These are phyloP conservation scores for Typha latifolia DNA, from an alignment of 176 grass and related monocot species.

Conservation along the genomic window DNA sequence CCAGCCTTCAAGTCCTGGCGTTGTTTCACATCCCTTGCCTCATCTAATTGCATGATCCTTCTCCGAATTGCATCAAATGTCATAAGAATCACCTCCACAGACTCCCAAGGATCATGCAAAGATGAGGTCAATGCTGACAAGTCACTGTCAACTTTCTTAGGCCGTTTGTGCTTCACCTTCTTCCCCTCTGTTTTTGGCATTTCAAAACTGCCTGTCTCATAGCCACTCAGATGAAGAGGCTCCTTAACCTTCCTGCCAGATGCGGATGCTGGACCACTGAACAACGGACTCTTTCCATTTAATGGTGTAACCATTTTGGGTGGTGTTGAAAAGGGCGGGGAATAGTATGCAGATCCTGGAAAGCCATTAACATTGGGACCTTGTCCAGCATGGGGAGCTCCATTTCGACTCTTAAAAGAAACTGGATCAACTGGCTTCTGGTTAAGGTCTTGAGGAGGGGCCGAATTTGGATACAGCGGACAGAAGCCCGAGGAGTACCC, in stretches of 20 bases:
- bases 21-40: conserved; percentile 49
- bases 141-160: conserved; percentile 33
- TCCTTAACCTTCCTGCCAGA: not conserved
- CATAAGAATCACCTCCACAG: conserved; percentile 66
- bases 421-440: conserved; percentile 6
- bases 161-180: conserved; percentile 19
- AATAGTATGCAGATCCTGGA: conserved; percentile 2
- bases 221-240: not conserved
- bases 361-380: conserved; percentile 16
- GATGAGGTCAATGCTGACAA: conserved; percentile 20
- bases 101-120: conserved; percentile 53
- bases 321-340: not conserved
- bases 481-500: conserved; percentile 29
- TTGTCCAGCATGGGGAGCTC: conserved; percentile 9
- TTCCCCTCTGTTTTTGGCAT: conserved; percentile 5
- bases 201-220: not conserved
- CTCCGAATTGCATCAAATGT: conserved; percentile 69
- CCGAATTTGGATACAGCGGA: conserved; percentile 22
- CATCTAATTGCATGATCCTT: conserved; percentile 63
- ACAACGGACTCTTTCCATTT: not conserved
- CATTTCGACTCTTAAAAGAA: conserved; percentile 16
- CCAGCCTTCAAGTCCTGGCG: conserved; percentile 68
- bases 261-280: too few relatives aligned
- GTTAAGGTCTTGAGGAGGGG: conserved; percentile 19
- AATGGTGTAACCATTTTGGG: conserved; percentile 16